These are phyloP conservation scores for Helotiales sp. DNA, from an alignment of 2,329 filamentous ascomycete genomes.

Conservation along the genomic window DNA sequence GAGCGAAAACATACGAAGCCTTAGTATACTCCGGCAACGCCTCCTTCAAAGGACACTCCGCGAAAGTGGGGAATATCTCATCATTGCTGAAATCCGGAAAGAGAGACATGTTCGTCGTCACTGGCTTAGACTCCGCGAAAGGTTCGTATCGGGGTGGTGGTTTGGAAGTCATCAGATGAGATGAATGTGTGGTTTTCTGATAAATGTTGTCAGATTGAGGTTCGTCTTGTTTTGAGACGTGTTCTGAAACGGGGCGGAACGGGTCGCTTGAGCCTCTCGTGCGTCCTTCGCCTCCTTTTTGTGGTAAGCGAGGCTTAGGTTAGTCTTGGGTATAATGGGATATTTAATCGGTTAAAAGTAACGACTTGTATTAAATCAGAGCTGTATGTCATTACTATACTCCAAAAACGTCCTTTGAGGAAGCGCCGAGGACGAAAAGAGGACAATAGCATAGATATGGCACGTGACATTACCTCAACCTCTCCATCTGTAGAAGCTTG, in stretches of 20 bases:
- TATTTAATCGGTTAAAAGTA: too few species aligned
- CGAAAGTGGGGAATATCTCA: constrained; percentile 26
- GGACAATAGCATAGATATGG: too few species aligned
- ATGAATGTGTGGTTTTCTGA: background rate
- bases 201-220: background rate
- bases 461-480: too few species aligned
- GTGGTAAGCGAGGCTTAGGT: background rate
- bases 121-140: background rate
- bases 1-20: background rate
- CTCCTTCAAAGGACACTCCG: constrained; percentile 17
- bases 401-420: too few species aligned
- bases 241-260: background rate
- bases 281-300: background rate
- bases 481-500: too few species aligned
- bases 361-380: too few species aligned
- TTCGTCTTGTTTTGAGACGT: background rate
- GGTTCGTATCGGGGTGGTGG: background rate
- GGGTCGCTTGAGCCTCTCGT: too few species aligned
- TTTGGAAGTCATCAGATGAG: background rate
- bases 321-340: too few species aligned
- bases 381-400: too few species aligned
- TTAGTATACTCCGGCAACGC: background rate
- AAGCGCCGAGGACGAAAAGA: too few species aligned
- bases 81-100: constrained; percentile 25
- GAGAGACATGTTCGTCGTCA: constrained; percentile 11